phyloP scores from a whole-genome alignment of 1,139 yeast genomes.

The Starmera stellimalicola region DNA sequence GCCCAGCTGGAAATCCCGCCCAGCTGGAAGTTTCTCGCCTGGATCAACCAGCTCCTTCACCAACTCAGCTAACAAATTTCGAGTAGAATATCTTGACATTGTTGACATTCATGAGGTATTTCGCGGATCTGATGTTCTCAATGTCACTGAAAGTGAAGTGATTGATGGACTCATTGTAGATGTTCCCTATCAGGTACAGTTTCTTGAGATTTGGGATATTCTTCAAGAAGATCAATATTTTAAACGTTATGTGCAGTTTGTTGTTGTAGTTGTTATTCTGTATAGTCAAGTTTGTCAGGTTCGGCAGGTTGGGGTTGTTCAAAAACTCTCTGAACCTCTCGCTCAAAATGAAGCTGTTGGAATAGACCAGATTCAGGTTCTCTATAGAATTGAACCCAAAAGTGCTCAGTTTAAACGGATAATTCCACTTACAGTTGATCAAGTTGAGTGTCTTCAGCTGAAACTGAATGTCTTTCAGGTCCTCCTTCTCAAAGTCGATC shows the following conservation, averaged over 20 bases:
- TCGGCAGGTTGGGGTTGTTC: constrained; percentile 18
- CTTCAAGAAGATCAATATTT: constrained; percentile 18
- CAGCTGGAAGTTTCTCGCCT: no score
- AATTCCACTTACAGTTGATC: constrained; percentile 23
- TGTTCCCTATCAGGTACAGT: constrained; percentile 20
- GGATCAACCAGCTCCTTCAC: no score
- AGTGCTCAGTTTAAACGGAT: constrained; percentile 21
- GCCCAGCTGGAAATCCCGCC: no score
- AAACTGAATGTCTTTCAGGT: constrained; percentile 9
- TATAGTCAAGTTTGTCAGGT: constrained; percentile 17
- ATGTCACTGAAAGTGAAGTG: constrained; percentile 18
- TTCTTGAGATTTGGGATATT: constrained; percentile 20
- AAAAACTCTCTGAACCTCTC: constrained; percentile 23
- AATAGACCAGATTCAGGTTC: constrained; percentile 16
- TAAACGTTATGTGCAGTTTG: constrained; percentile 20
- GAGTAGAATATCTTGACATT: constrained; percentile 23
- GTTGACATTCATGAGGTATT: constrained; percentile 19
- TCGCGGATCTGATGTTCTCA: constrained; percentile 12
- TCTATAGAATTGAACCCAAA: constrained; percentile 17
- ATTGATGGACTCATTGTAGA: constrained; percentile 19
- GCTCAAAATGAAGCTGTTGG: constrained; percentile 22
- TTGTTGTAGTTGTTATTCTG: constrained; percentile 18
- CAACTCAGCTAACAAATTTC: constrained; percentile 20
- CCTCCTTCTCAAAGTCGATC: constrained; percentile 20
- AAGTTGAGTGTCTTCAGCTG: constrained; percentile 11